These are phyloP conservation scores for Arabidopsis hybrid DNA, from an alignment of 441 rosid genomes.

Conservation along the genomic window DNA sequence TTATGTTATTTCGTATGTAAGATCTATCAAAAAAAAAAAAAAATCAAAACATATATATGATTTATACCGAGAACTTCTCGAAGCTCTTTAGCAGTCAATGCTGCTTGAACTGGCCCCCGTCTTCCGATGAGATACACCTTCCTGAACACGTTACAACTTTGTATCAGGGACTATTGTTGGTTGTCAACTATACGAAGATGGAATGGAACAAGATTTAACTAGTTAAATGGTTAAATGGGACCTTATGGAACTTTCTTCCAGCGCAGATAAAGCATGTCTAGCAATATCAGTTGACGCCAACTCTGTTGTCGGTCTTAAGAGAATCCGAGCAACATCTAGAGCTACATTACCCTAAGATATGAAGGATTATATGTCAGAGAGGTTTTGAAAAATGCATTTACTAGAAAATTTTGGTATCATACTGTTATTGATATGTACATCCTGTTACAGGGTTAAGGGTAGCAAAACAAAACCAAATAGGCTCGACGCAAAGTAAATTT, in stretches of 20 bases:
- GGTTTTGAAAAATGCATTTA: slow-evolving; percentile 8
- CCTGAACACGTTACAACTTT: slow-evolving; percentile 51
- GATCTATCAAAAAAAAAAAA: neutral
- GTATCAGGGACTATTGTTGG: slow-evolving; percentile 21
- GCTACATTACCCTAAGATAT: slow-evolving; percentile 91
- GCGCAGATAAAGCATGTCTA: slow-evolving; percentile 71
- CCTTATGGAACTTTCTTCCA: slow-evolving; percentile 84
- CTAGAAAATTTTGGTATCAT: neutral
- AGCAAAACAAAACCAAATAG: slow-evolving; percentile 13
- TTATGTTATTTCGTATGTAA: neutral
- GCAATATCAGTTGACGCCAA: slow-evolving; percentile 88
- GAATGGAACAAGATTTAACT: slow-evolving; percentile 2
- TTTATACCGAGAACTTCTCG: slow-evolving; percentile 85
- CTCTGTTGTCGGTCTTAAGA: slow-evolving; percentile 72
- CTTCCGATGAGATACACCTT: slow-evolving; percentile 89
- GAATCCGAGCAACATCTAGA: slow-evolving; percentile 90
- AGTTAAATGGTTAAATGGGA: slow-evolving; percentile 33
- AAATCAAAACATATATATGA: neutral
- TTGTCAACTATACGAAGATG: slow-evolving; percentile 31
- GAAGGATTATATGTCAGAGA: slow-evolving; percentile 25
- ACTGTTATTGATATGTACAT: neutral
- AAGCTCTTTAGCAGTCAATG: slow-evolving; percentile 94
- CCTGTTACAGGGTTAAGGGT: slow-evolving; percentile 12
- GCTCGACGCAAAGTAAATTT: neutral
- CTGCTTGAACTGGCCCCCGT: slow-evolving; percentile 97